Conservation (phyloP, 768 basidiomycete genomes). For the Erythrobasidium yunnanense region DNA sequence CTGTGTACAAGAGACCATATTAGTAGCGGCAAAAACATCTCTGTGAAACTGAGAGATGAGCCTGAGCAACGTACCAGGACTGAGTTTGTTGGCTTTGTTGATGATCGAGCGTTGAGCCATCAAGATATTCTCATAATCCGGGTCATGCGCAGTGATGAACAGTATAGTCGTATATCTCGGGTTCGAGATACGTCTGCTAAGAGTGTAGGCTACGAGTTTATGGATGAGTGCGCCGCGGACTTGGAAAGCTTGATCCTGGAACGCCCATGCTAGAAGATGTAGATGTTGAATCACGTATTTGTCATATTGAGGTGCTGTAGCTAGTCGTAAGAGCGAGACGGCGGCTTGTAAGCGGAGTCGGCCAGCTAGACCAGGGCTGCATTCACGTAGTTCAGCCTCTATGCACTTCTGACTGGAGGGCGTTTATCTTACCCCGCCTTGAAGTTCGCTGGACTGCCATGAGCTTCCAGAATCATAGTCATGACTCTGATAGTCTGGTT, state of each 20-base stretch:
- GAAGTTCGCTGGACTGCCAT: constrained; percentile 40
- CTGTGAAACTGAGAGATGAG: neutral
- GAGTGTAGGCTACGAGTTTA: constrained; percentile 60
- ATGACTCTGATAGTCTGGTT: constrained; percentile 57
- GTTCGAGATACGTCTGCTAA: constrained; percentile 49
- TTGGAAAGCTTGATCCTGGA: constrained; percentile 74
- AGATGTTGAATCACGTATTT: neutral
- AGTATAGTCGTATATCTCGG: constrained; percentile 69
- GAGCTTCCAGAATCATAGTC: constrained; percentile 58
- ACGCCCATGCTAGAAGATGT: constrained; percentile 2
- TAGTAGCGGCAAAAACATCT: neutral
- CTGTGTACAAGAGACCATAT: constrained; percentile 42
- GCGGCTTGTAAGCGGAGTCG: constrained; percentile 76
- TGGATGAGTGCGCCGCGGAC: constrained; percentile 67
- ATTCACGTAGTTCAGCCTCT: constrained; percentile 38
- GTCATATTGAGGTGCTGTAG: constrained; percentile 51
- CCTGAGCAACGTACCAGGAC: neutral
- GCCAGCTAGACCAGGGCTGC: constrained; percentile 47
- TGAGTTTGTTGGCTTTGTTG: neutral
- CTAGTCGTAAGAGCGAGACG: constrained; percentile 65
- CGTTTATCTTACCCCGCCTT: constrained; percentile 43
- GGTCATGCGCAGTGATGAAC: constrained; percentile 82
- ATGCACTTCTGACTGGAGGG: neutral
- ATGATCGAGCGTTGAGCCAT: constrained; percentile 3
- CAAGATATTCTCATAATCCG: constrained; percentile 64